A percentile compares a stretch with the other conserved stretches of the same genome.
These are phyloP conservation scores for Neurospora sp. DNA, from an alignment of 495 filamentous ascomycete genomes.

Conservation along the genomic window DNA sequence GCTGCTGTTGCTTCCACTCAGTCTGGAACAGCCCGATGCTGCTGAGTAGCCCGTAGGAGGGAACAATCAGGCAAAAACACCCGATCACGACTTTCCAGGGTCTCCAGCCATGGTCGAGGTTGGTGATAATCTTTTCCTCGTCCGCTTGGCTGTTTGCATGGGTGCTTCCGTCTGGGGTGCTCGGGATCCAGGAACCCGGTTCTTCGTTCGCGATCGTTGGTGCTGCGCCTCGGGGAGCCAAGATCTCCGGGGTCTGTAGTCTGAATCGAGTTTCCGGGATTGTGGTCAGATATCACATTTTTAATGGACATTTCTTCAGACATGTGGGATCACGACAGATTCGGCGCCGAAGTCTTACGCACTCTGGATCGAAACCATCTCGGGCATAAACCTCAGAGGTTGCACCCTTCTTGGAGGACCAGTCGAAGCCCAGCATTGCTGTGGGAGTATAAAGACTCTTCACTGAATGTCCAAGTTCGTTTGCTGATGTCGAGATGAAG, in stretches of 20 bases:
- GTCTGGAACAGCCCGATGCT: constrained; percentile 21
- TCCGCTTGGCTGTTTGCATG: not conserved
- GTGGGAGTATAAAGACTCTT: not conserved
- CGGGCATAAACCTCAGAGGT: not conserved
- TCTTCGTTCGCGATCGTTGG: constrained; percentile 1
- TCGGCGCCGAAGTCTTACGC: not conserved
- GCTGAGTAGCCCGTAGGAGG: constrained; percentile 21
- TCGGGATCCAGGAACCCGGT: constrained; percentile 4
- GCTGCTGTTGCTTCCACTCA: constrained; percentile 17
- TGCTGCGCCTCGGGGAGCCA: not conserved
- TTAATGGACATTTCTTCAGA: not conserved
- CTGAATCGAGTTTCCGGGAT: not conserved
- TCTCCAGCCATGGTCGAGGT: constrained; percentile 8
- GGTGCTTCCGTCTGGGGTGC: not conserved
- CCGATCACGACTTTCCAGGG: constrained; percentile 20
- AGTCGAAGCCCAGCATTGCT: not conserved
- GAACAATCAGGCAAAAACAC: constrained; percentile 14
- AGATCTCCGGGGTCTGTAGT: not conserved
- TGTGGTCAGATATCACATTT: constrained; percentile 17
- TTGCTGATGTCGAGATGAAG: not conserved
- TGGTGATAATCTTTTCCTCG: not conserved
- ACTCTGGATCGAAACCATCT: not conserved
- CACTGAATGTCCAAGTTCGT: not conserved
- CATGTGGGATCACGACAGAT: not conserved
- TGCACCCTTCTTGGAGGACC: not conserved